Evolutionary conservation across 129 eudicot genomes (phyloP).

Genomic region (Centrapalus pauciflorus): DNA sequence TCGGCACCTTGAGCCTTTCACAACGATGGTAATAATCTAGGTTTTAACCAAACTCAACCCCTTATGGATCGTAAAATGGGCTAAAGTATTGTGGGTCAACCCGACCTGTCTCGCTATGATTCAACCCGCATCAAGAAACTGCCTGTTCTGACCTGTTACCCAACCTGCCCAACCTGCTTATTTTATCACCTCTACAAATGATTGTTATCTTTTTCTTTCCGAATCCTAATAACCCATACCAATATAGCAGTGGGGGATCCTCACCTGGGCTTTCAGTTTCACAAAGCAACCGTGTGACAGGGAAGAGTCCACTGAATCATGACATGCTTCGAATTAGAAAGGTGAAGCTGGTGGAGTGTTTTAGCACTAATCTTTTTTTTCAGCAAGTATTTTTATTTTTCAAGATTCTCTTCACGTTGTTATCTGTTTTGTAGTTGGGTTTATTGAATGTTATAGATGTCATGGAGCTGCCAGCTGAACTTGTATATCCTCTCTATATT

Average conservation of each 20-base stretch:
- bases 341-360: slow-evolving; percentile 39
- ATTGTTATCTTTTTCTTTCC: not conserved
- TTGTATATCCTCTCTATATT: slow-evolving; percentile 72
- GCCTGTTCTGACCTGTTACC: no score
- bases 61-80: no score
- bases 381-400: slow-evolving; percentile 6
- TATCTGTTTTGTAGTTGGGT: slow-evolving; percentile 54
- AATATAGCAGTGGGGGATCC: slow-evolving; percentile 53
- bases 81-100: no score
- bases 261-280: slow-evolving; percentile 83
- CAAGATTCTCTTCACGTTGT: not conserved
- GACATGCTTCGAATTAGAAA: slow-evolving; percentile 55
- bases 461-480: slow-evolving; percentile 71
- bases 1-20: no score
- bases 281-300: slow-evolving; percentile 77
- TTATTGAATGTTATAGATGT: slow-evolving; percentile 64
- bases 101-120: no score
- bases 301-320: slow-evolving; percentile 51
- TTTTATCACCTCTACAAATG: no score
- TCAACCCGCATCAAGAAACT: no score
- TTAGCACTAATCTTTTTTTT: slow-evolving; percentile 4
- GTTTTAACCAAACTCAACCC: no score
- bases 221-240: slow-evolving; percentile 10
- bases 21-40: no score
- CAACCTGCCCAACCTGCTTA: no score